Conservation (phyloP, 2,329 filamentous ascomycete species). For the Lecanicillium sp. region DNA sequence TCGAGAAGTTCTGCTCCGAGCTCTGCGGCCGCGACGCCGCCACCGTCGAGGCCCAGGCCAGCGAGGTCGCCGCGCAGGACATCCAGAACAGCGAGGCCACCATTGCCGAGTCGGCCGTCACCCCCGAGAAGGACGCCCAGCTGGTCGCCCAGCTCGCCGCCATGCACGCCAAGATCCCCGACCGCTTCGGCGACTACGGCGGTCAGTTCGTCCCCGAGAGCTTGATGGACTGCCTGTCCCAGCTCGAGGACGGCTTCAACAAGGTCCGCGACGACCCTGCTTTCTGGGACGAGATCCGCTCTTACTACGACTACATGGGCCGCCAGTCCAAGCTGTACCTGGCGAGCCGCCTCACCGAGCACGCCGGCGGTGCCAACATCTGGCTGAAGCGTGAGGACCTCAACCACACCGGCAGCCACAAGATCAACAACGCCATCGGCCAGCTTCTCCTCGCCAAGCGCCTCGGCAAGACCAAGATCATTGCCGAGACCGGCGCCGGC, state of each 20-base stretch:
- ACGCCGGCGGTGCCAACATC: conserved; percentile 89
- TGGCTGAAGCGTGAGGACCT: conserved; percentile 97
- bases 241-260: conserved; percentile 89
- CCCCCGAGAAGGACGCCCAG: conserved; percentile 57
- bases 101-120: conserved; percentile 54
- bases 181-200: conserved; percentile 91
- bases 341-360: conserved; percentile 79
- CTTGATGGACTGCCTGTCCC: conserved; percentile 89
- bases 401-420: conserved; percentile 96
- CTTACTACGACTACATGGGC: conserved; percentile 96
- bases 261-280: conserved; percentile 76
- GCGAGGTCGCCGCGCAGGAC: conserved; percentile 49
- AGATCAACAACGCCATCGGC: conserved; percentile 98
- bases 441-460: conserved; percentile 82
- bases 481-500: conserved; percentile 94
- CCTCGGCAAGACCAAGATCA: conserved; percentile 93
- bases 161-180: conserved; percentile 72
- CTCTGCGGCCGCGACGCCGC: conserved; percentile 43
- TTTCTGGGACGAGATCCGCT: conserved; percentile 96
- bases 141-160: conserved; percentile 81
- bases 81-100: conserved; percentile 65
- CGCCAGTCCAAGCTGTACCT: conserved; percentile 87
- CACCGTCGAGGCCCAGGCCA: conserved; percentile 16
- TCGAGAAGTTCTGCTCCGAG: conserved; percentile 81
- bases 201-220: conserved; percentile 97